Percentiles rank a stretch among this genome's conserved stretches.
These are phyloP conservation scores for Fusarium nisikadoi DNA, from an alignment of 2,329 filamentous ascomycete genomes.

Conservation along the genomic window DNA sequence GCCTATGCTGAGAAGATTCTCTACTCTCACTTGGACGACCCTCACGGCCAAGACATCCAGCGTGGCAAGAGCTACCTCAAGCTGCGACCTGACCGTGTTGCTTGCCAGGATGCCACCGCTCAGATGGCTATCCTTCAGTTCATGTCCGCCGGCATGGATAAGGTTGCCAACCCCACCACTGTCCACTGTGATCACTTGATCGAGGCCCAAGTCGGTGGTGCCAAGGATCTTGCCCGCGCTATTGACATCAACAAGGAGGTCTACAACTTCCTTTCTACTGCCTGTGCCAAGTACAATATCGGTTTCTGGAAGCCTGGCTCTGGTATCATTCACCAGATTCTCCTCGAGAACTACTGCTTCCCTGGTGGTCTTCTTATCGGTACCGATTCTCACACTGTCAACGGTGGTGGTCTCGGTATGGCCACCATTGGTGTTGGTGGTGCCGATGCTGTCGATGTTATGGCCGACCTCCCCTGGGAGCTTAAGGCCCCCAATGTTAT, in stretches of 20 bases:
- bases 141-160: constrained; percentile 98
- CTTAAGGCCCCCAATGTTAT: constrained; percentile 97
- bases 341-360: constrained; percentile 99
- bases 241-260: constrained; percentile 98
- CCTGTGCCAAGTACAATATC: constrained; percentile 99
- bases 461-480: constrained; percentile 97
- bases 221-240: constrained; percentile 92
- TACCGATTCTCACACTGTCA: constrained; percentile 97
- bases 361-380: constrained; percentile 97
- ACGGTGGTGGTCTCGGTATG: constrained; percentile 96
- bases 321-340: constrained; percentile 99
- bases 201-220: constrained; percentile 92
- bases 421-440: constrained; percentile 95
- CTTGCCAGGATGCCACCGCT: constrained; percentile 98
- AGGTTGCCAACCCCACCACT: constrained; percentile 91
- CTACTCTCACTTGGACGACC: constrained; percentile 98
- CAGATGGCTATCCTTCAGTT: constrained; percentile 99
- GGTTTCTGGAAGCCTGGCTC: constrained; percentile 99
- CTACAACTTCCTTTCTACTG: constrained; percentile 93
- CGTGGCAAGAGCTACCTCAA: constrained; percentile 96
- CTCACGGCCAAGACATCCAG: constrained; percentile 94
- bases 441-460: constrained; percentile 98
- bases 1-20: constrained; percentile 98
- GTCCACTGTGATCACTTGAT: constrained; percentile 99
- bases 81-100: constrained; percentile 95